phyloP scores from a whole-genome alignment of 495 filamentous ascomycete genomes.

The Hyaloscypha bicolor region DNA sequence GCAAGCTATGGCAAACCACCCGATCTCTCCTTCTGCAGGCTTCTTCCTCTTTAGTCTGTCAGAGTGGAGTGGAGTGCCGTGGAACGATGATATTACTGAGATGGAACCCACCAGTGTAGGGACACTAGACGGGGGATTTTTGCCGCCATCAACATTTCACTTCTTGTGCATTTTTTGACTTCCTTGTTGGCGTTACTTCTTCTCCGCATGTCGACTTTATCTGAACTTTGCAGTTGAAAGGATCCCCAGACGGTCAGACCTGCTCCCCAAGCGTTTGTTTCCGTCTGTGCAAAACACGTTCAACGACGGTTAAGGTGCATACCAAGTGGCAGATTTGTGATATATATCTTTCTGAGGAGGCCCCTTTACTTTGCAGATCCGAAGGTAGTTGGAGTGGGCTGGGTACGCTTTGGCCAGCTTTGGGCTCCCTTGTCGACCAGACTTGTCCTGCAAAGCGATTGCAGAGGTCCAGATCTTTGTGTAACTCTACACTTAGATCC shows the following conservation, averaged over 20 bases:
- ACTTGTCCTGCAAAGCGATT: background rate
- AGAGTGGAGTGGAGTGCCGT: background rate
- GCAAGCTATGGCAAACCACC: background rate
- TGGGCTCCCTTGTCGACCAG: background rate
- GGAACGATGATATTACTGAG: constrained; percentile 1
- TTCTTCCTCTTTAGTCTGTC: background rate
- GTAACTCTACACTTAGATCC: background rate
- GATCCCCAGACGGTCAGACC: background rate
- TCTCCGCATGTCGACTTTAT: background rate
- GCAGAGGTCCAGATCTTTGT: background rate
- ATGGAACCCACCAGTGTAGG: constrained; percentile 1
- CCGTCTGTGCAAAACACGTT: background rate
- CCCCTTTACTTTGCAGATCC: background rate
- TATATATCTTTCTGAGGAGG: background rate
- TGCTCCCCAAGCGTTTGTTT: background rate
- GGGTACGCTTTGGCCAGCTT: background rate
- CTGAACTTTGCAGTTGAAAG: background rate
- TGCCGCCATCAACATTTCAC: background rate
- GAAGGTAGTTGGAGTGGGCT: background rate
- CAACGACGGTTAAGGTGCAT: background rate
- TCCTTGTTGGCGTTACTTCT: background rate
- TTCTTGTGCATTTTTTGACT: background rate
- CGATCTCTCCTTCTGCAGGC: background rate
- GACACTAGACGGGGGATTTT: background rate
- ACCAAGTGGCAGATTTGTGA: background rate